Conservation (phyloP, 331 rosid species). For the Erythrophleum ivorense region DNA sequence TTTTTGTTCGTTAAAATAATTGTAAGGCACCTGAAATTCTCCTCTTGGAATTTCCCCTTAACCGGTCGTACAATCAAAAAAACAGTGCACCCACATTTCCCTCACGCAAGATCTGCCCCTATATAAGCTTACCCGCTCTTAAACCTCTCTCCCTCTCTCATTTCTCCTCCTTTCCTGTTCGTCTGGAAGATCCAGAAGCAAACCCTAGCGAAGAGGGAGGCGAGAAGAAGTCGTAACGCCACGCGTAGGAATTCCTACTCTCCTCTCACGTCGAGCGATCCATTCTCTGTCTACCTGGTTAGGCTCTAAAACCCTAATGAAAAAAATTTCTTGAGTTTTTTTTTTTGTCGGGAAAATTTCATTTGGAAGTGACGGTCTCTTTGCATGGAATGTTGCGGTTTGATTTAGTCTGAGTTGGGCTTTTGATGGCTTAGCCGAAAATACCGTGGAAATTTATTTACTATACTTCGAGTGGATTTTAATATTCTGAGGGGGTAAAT, state of each 20-base stretch:
- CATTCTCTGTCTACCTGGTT: slow-evolving; percentile 31
- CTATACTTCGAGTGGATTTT: too few species aligned
- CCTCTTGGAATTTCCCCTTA: background rate
- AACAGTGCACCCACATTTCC: background rate
- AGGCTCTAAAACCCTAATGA: background rate
- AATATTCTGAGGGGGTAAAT: too few species aligned
- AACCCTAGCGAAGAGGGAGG: slow-evolving; percentile 53
- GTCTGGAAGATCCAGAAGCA: slow-evolving; percentile 42
- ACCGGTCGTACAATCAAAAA: background rate
- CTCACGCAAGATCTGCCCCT: background rate
- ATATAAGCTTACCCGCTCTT: background rate
- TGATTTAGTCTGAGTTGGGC: background rate
- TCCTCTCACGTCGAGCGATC: slow-evolving; percentile 19
- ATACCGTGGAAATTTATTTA: background rate
- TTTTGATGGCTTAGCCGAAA: background rate
- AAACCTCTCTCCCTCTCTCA: slow-evolving; percentile 11
- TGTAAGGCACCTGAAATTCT: too few species aligned
- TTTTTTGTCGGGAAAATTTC: background rate
- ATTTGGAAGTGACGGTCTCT: background rate
- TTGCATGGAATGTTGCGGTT: background rate
- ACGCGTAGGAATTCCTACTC: background rate
- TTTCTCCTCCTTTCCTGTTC: slow-evolving; percentile 31
- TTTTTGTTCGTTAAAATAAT: too few species aligned
- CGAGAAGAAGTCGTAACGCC: slow-evolving; percentile 33
- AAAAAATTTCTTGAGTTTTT: background rate